These are phyloP conservation scores for Huntiella abstrusa DNA, from an alignment of 2,329 filamentous ascomycete species.

Conservation along the genomic window DNA sequence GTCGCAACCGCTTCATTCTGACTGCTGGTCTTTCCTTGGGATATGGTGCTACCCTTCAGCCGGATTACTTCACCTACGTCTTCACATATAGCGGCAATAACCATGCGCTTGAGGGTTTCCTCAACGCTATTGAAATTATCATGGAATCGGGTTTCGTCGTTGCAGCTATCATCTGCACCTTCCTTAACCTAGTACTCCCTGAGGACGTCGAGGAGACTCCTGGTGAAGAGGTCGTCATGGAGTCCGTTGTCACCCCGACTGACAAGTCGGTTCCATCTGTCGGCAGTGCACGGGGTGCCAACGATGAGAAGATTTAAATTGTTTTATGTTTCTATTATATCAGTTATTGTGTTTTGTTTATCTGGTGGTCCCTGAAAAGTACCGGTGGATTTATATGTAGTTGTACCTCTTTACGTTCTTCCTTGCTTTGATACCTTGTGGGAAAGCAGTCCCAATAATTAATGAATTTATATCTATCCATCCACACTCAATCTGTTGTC, in stretches of 20 bases:
- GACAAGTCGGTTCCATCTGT: constrained; percentile 1
- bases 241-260: background rate
- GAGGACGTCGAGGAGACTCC: constrained; percentile 51
- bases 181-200: constrained; percentile 53
- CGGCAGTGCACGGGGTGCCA: background rate
- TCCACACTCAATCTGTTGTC: too few relatives aligned
- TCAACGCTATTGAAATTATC: constrained; percentile 53
- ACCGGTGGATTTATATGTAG: background rate
- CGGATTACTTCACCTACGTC: constrained; percentile 48
- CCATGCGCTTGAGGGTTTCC: constrained; percentile 48
- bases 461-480: too few relatives aligned
- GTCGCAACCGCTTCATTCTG: constrained; percentile 65
- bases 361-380: background rate
- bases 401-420: background rate
- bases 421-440: too few relatives aligned
- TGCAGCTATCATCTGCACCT: constrained; percentile 51
- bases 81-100: constrained; percentile 57
- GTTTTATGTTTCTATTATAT: background rate
- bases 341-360: background rate
- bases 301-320: constrained; percentile 7
- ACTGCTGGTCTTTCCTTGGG: constrained; percentile 57
- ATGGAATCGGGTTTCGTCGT: constrained; percentile 62
- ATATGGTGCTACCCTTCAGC: constrained; percentile 48
- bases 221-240: constrained; percentile 2
- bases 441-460: background rate